A percentile compares a stretch with the other conserved stretches of the same genome.
Conservation (phyloP, 371 early-diverging fungal genomes). For the Saksenaea oblongispora region DNA sequence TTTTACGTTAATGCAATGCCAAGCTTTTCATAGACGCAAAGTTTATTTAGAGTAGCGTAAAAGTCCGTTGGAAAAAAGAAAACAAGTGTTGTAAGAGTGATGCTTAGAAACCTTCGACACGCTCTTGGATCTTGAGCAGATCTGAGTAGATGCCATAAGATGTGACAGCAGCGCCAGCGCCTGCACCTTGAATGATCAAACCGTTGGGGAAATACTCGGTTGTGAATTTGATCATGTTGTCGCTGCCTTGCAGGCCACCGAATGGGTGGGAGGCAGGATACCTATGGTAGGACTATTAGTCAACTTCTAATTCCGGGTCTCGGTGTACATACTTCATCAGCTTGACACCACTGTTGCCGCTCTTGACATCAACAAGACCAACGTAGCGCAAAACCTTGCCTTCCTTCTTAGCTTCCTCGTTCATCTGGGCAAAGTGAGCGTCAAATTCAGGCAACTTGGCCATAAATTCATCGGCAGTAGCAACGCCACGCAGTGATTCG, state of each 20-base stretch:
- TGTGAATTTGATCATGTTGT: constrained; percentile 95
- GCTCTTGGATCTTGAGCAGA: constrained; percentile 78
- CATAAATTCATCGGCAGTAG: constrained; percentile 85
- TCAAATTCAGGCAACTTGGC: constrained; percentile 81
- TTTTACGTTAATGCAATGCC: too few relatives aligned
- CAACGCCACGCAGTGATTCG: constrained; percentile 69
- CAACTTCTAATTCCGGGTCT: not conserved
- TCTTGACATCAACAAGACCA: constrained; percentile 80
- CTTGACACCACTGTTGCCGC: constrained; percentile 74
- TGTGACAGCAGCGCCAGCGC: constrained; percentile 96
- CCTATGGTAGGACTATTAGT: constrained; percentile 28
- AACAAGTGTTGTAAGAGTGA: too few relatives aligned
- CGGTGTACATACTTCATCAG: constrained; percentile 60
- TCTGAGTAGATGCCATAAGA: constrained; percentile 96
- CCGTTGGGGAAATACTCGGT: constrained; percentile 93
- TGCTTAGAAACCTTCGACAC: constrained; percentile 45
- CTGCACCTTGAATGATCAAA: constrained; percentile 94
- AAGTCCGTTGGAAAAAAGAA: too few relatives aligned
- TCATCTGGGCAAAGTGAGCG: constrained; percentile 76
- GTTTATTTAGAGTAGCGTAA: too few relatives aligned
- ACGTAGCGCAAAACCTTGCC: constrained; percentile 90
- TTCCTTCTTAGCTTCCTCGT: constrained; percentile 69
- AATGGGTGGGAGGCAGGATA: constrained; percentile 91
- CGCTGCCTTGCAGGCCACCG: constrained; percentile 92
- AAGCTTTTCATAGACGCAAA: too few relatives aligned